A percentile compares a stretch with the other conserved stretches of the same genome.
These are phyloP conservation scores for Calonectria multiphialidica DNA, from an alignment of 2,329 filamentous ascomycete species.

Conservation along the genomic window DNA sequence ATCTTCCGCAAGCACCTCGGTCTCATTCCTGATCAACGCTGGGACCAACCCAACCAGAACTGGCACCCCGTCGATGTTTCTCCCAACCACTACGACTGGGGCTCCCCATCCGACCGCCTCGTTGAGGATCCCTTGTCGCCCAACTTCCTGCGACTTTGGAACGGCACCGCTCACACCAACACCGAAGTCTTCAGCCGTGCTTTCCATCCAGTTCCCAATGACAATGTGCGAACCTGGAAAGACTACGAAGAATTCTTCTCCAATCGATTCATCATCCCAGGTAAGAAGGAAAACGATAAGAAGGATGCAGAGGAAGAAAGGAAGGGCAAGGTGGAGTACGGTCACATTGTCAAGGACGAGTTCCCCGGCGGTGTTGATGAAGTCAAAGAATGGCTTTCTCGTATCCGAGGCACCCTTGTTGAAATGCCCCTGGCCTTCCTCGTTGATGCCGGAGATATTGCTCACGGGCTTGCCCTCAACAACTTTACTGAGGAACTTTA, in stretches of 20 bases:
- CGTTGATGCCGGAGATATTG: constrained; percentile 84
- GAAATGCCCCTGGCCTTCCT: constrained; percentile 95
- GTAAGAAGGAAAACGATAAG: constrained; percentile 50
- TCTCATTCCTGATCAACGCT: constrained; percentile 79
- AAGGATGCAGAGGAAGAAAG: constrained; percentile 61
- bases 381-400: constrained; percentile 76
- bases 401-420: constrained; percentile 78
- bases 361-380: constrained; percentile 80
- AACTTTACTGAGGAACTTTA: constrained; percentile 79
- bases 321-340: constrained; percentile 78
- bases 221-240: constrained; percentile 77
- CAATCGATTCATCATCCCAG: constrained; percentile 72
- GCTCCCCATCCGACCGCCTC: constrained; percentile 72
- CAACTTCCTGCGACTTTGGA: constrained; percentile 80
- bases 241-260: constrained; percentile 80
- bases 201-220: constrained; percentile 83
- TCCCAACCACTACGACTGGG: constrained; percentile 81
- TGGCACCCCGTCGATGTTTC: constrained; percentile 79
- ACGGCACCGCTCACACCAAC: constrained; percentile 78
- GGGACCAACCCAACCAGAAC: constrained; percentile 77
- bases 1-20: constrained; percentile 95
- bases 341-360: constrained; percentile 86
- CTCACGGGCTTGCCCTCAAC: constrained; percentile 81
- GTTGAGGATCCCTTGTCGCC: constrained; percentile 81
- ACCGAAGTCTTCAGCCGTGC: constrained; percentile 84